Evolutionary conservation across 371 early-diverging fungal genomes (phyloP), one percentile per base, ranked within the genome.

Genomic region (Mitosporidium daphniae): DNA sequence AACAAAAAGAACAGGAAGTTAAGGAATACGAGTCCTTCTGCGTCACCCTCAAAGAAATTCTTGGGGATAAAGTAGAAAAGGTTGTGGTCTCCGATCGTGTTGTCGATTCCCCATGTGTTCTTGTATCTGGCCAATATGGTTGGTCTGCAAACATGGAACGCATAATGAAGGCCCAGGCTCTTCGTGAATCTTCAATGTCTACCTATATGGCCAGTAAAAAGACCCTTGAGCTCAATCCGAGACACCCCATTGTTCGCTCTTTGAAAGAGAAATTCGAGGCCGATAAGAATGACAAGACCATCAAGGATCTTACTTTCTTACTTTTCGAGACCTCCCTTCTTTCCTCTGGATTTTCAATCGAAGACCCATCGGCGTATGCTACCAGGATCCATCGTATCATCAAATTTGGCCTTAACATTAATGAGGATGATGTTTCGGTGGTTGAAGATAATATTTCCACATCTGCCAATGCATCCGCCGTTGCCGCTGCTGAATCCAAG

Each of bases 301-400:
- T 47, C 8, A 27, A 31, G 4, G 86, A 84, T 42, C 49, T 84
- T 27, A 70, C 69, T 42, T 57, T 55, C 43, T 57, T 86, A 34
- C 56, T 91, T 42, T 91, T 56, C 47, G 84, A 84, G 40, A 68
- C 82, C 32, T 51, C 93, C 21, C 55, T 82, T 30, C 57, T 91
- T 40, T 54, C 70, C 30, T 86, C 86, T 38, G 93, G 93, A 39
- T 91, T 84, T 69, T 51, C 60, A 25, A 58, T 91, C 21, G 86
- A 86, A 38, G 78, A 86, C 35, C 77, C 84, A 26, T 56, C 62
- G 38, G 55, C 52, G 36, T 86, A 84, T 40, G 63, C 80, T 28
- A 50, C 49, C 45, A 78, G 86, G 48, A 78, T 91, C 50, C 72
- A 78, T 63, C 64, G 78, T 47, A 84, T 84, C 80, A 63, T 86